Conservation (phyloP, 2,329 filamentous ascomycete species). For the Biscogniauxia marginata region DNA sequence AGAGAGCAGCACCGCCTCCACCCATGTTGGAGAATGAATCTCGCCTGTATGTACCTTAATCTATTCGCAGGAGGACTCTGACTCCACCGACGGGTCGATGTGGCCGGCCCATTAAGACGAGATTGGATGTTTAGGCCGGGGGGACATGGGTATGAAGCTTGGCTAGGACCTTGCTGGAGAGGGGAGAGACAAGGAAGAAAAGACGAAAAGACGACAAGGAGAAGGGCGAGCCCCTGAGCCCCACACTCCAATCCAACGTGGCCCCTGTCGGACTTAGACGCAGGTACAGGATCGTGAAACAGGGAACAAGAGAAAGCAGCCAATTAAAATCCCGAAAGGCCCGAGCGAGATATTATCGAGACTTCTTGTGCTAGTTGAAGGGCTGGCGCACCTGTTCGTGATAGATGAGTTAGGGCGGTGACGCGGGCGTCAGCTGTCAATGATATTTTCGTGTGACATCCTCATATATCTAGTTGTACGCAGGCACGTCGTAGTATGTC, state of each 20-base stretch:
- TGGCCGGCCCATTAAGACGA: background rate
- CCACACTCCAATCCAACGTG: constrained; percentile 18
- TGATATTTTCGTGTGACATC: background rate
- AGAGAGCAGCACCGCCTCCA: constrained; percentile 13
- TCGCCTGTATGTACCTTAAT: constrained; percentile 13
- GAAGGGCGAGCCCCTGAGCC: constrained; percentile 23
- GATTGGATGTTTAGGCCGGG: background rate
- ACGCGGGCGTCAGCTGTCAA: background rate
- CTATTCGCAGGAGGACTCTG: constrained; percentile 19
- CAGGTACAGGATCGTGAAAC: constrained; percentile 36
- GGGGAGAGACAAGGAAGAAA: constrained; percentile 4
- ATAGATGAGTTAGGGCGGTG: background rate
- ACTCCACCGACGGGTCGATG: constrained; percentile 18
- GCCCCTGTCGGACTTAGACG: constrained; percentile 26
- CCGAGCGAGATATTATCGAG: constrained; percentile 11
- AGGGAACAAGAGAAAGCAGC: constrained; percentile 17
- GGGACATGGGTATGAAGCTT: constrained; percentile 10
- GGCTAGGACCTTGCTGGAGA: constrained; percentile 2
- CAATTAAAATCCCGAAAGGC: background rate
- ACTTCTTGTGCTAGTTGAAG: constrained; percentile 10
- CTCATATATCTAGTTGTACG: background rate
- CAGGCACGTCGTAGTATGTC: background rate
- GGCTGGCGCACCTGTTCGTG: background rate
- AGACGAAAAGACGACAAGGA: constrained; percentile 1
- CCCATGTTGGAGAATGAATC: constrained; percentile 2